phyloP scores from a whole-genome alignment of 768 basidiomycete species.

The Saitozyma sp. region DNA sequence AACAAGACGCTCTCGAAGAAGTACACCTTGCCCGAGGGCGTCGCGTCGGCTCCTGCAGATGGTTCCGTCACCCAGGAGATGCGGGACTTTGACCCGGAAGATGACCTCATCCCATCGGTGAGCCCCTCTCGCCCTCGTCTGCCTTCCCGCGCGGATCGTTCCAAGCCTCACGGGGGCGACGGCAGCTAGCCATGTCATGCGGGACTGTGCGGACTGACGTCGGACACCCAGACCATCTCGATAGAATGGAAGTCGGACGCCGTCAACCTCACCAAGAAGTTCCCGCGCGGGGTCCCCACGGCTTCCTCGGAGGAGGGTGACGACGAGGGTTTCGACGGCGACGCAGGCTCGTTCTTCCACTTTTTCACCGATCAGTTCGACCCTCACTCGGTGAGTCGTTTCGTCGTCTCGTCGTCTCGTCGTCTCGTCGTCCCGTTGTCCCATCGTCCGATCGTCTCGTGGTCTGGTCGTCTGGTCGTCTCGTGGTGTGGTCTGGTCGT shows the following conservation, averaged over 20 bases:
- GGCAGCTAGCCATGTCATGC: neutral
- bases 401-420: no score
- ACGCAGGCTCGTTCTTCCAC: conserved; percentile 49
- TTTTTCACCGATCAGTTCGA: conserved; percentile 42
- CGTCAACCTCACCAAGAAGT: conserved; percentile 37
- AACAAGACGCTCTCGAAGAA: conserved; percentile 46
- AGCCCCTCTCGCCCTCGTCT: neutral
- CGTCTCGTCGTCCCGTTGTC: no score
- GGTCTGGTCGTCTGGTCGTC: no score
- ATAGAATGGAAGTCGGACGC: conserved; percentile 51
- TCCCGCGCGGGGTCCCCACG: conserved; percentile 27
- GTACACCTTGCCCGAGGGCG: conserved; percentile 31
- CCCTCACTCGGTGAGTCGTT: conserved; percentile 23
- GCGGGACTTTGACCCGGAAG: conserved; percentile 29
- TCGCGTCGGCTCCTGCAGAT: conserved; percentile 19
- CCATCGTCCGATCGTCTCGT: no score
- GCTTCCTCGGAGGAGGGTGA: conserved; percentile 2
- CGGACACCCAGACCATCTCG: conserved; percentile 14
- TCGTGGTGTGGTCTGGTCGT: no score
- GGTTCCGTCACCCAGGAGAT: conserved; percentile 32
- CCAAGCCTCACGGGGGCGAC: no score
- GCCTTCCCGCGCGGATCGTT: no score
- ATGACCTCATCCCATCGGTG: conserved; percentile 34
- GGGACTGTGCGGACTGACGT: conserved; percentile 3
- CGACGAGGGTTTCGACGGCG: conserved; percentile 37